Evolutionary conservation across 495 filamentous ascomycete species (phyloP), one percentile per base, ranked within the genome.

Genomic region (Parathielavia appendiculata): DNA sequence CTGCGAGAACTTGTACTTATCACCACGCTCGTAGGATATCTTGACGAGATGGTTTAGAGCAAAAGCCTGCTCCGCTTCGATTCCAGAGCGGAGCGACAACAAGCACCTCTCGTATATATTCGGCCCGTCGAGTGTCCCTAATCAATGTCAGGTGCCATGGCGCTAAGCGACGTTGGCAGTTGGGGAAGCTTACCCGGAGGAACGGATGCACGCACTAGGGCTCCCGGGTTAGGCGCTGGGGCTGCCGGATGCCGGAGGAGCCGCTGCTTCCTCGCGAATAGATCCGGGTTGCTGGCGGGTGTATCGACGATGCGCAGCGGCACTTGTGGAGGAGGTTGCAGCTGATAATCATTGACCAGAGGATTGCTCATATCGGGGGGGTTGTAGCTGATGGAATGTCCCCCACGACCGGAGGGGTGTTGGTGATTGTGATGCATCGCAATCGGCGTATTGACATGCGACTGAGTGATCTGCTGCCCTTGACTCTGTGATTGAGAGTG

Each of bases 1-100:
- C 4, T 86, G 84, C 57, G 96, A 92, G 57, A 96, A 96, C 60
- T 88, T 88, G 71, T 95, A 96, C 66, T 96, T 96, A 67, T 97
- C 95, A 32, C 92, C 92, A 34, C 90, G 81, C 69, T 97, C 92
- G 56, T 89, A 91, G 0, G 92, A 96, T 17, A 96, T 96, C 69
- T 96, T 93, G 57, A 97, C 92, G 13, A 99, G 75, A 67, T 97
- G 92, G 57, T 91, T 90, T 17, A 97, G 73, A 0, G 90, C 91
- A 69, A 91, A 97, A 26, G 89, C 85, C 59, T 96, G 86, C 66
- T 99, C 93, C 22, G 83, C 82, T 14, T 81, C 78, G 26, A 95
- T 84, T 0, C 85, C 84, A 30, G 89, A 95, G 53, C 87, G 89
- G 45, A 99, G 78, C 0, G 91, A 84, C 43, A 79, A 79, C 46